phyloP scores from a whole-genome alignment of 129 eudicot genomes.

The Flaveria ramosissima region DNA sequence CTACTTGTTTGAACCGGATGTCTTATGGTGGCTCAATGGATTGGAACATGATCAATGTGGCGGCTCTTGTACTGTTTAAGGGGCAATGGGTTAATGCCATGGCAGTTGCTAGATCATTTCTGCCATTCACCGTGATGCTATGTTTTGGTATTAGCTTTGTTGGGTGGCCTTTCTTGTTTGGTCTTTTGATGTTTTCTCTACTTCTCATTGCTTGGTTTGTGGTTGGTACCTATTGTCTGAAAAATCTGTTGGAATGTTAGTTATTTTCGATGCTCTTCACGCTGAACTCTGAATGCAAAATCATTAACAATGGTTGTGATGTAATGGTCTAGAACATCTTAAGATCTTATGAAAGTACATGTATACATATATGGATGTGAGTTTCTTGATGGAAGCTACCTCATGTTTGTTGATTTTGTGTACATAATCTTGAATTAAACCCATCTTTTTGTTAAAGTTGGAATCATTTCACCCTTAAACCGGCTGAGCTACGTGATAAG shows the following conservation, averaged over 20 bases:
- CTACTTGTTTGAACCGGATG: conserved; percentile 67
- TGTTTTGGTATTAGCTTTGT: conserved; percentile 71
- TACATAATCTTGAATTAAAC: too few species aligned
- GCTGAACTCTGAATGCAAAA: not conserved
- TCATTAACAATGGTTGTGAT: too few species aligned
- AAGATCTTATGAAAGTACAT: not conserved
- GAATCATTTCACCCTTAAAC: too few species aligned
- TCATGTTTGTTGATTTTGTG: too few species aligned
- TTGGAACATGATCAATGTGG: conserved; percentile 90
- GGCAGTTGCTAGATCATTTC: conserved; percentile 65
- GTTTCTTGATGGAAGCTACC: too few species aligned
- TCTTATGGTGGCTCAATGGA: conserved; percentile 73
- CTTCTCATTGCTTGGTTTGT: conserved; percentile 69
- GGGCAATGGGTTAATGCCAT: conserved; percentile 70
- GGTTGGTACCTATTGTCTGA: conserved; percentile 51
- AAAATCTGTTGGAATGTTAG: conserved; percentile 62
- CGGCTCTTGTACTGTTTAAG: conserved; percentile 53
- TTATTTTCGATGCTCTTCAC: not conserved
- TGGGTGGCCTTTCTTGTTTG: conserved; percentile 82
- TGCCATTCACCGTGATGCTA: conserved; percentile 58
- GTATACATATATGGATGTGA: not conserved
- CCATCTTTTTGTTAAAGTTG: too few species aligned
- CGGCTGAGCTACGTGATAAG: too few species aligned
- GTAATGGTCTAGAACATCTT: too few species aligned
- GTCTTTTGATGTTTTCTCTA: conserved; percentile 52